Percentiles rank a stretch among this genome's conserved stretches.
Conservation (phyloP, 75 land plant genomes). For the Cupressus sempervirens region DNA sequence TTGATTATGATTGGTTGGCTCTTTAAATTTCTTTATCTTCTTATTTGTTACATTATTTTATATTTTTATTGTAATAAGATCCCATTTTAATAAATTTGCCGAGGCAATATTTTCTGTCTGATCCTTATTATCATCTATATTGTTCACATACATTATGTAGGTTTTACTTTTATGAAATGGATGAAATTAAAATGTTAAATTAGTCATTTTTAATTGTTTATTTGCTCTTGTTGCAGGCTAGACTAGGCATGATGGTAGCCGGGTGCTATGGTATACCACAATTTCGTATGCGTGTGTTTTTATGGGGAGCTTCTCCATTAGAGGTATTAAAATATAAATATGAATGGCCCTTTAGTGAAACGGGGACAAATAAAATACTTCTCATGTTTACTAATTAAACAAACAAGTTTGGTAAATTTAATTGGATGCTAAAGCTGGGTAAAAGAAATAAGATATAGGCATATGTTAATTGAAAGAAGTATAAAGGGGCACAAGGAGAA, state of each 20-base stretch:
- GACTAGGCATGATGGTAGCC: conserved; percentile 89
- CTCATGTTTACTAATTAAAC: too few relatives aligned
- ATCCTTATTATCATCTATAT: neutral
- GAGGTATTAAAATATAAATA: conserved; percentile 37
- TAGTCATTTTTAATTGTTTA: neutral
- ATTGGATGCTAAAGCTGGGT: too few relatives aligned
- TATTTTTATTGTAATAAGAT: neutral
- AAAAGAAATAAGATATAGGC: neutral
- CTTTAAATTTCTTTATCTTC: neutral
- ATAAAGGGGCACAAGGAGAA: too few relatives aligned
- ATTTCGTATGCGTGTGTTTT: conserved; percentile 81
- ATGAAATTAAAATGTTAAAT: neutral
- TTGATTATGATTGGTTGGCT: conserved; percentile 18
- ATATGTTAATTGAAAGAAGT: too few relatives aligned
- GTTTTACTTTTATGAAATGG: neutral
- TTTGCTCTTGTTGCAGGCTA: conserved; percentile 23
- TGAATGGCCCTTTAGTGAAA: too few relatives aligned
- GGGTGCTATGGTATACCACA: conserved; percentile 96
- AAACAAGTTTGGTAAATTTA: too few relatives aligned
- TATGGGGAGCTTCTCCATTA: conserved; percentile 78
- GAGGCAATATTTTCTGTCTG: neutral
- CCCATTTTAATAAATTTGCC: neutral
- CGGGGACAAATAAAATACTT: too few relatives aligned
- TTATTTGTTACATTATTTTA: neutral
- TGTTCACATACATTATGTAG: neutral